These are phyloP conservation scores for Tolypocladium amazonense DNA, from an alignment of 2,329 filamentous ascomycete genomes.

Conservation along the genomic window DNA sequence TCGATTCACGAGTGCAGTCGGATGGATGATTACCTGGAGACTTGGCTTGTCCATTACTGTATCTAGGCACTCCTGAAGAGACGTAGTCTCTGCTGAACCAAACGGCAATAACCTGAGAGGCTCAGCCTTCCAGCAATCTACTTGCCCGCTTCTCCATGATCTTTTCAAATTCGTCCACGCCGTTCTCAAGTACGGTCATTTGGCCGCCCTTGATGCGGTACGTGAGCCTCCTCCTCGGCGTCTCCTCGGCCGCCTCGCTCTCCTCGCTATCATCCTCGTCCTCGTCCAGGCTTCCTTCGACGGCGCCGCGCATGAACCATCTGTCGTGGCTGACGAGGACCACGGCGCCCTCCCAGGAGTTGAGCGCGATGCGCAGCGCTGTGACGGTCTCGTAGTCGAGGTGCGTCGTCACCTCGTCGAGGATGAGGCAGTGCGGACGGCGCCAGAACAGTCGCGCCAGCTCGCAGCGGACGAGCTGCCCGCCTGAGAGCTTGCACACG, in stretches of 20 bases:
- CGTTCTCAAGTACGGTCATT: slow-evolving; percentile 43
- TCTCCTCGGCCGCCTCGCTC: slow-evolving; percentile 29
- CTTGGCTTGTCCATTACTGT: not conserved
- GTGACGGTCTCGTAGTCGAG: slow-evolving; percentile 73
- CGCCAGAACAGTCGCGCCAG: slow-evolving; percentile 59
- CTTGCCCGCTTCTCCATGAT: slow-evolving; percentile 48
- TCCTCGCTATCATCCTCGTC: slow-evolving; percentile 25
- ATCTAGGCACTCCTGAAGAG: not conserved
- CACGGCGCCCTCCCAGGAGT: slow-evolving; percentile 61
- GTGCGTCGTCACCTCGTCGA: slow-evolving; percentile 80
- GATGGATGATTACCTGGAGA: not conserved
- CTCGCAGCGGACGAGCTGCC: slow-evolving; percentile 59
- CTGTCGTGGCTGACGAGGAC: slow-evolving; percentile 73
- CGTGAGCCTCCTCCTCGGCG: slow-evolving; percentile 39
- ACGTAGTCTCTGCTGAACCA: not conserved
- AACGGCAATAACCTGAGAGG: too few relatives aligned
- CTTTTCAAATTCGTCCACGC: slow-evolving; percentile 56
- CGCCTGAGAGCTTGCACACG: slow-evolving; percentile 63
- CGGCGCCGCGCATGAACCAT: slow-evolving; percentile 65
- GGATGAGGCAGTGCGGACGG: slow-evolving; percentile 60
- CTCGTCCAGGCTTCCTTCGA: slow-evolving; percentile 32
- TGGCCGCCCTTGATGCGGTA: slow-evolving; percentile 50
- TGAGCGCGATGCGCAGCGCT: slow-evolving; percentile 56
- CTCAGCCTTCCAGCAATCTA: slow-evolving; percentile 22
- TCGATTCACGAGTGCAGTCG: slow-evolving; percentile 18